These are phyloP conservation scores for Byssoonygena ceratinophila DNA, from an alignment of 2,329 filamentous ascomycete genomes.

Conservation along the genomic window DNA sequence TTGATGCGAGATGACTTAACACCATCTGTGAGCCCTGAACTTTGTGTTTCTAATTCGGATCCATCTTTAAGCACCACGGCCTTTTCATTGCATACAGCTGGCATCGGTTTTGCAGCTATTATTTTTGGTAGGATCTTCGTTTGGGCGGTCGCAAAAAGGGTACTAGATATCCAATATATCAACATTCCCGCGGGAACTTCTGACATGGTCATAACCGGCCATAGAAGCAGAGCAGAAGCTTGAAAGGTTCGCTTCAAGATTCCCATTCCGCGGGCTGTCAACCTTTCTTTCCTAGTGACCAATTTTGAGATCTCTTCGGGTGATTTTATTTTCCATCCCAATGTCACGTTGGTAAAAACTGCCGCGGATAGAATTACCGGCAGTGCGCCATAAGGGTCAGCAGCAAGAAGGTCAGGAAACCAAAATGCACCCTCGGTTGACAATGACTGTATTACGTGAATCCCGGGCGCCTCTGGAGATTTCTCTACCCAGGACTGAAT, in stretches of 20 bases:
- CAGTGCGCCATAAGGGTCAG: constrained; percentile 43
- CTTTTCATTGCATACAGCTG: constrained; percentile 23
- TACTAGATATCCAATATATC: constrained; percentile 43
- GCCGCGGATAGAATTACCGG: constrained; percentile 41
- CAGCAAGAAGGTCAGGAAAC: constrained; percentile 47
- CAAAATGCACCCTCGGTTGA: constrained; percentile 50
- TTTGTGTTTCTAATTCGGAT: background rate
- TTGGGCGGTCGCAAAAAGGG: constrained; percentile 35
- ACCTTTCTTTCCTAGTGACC: constrained; percentile 1
- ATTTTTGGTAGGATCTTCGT: constrained; percentile 30
- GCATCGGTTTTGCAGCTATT: constrained; percentile 28
- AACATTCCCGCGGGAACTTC: constrained; percentile 38
- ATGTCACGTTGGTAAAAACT: constrained; percentile 41
- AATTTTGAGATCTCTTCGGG: constrained; percentile 13
- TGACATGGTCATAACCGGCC: constrained; percentile 25
- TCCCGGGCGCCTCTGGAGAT: constrained; percentile 10
- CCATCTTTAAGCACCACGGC: background rate
- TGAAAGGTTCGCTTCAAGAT: constrained; percentile 27
- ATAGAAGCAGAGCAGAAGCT: constrained; percentile 33
- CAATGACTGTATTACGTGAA: constrained; percentile 40
- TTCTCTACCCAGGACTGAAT: constrained; percentile 23
- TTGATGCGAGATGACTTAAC: background rate
- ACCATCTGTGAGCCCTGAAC: background rate
- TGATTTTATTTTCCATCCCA: constrained; percentile 21
- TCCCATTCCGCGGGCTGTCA: constrained; percentile 17